These are phyloP conservation scores for Hemisphaericaspora subhashii DNA, from an alignment of 1,139 yeast genomes.

Conservation along the genomic window DNA sequence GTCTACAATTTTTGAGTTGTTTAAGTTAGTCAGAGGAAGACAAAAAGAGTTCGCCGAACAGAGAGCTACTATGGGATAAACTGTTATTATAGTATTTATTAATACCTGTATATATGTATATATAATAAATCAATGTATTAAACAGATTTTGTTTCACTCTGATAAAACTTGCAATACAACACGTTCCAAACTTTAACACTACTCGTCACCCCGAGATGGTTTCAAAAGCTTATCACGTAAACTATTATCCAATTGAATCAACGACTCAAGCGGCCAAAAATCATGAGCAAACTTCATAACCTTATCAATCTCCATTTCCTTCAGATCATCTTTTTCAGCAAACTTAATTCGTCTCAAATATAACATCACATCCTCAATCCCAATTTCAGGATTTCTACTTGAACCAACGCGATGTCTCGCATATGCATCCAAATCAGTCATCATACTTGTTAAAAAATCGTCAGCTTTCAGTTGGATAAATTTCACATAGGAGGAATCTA, in stretches of 20 bases:
- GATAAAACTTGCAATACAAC: no score
- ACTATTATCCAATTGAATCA: conserved; percentile 36
- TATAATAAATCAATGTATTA: no score
- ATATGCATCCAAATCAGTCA: conserved; percentile 35
- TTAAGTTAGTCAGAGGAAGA: conserved; percentile 39
- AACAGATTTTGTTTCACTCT: no score
- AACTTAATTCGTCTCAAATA: conserved; percentile 36
- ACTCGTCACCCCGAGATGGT: conserved; percentile 4
- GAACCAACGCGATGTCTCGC: conserved; percentile 31
- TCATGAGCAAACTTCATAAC: conserved; percentile 36
- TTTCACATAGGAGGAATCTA: background rate
- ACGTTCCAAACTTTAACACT: no score
- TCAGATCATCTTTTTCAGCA: conserved; percentile 18
- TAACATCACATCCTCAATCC: conserved; percentile 36
- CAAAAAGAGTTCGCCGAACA: conserved; percentile 20
- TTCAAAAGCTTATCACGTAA: no score
- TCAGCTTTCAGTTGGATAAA: conserved; percentile 24
- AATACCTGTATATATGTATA: conserved; percentile 4
- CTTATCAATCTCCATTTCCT: conserved; percentile 21
- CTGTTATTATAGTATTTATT: conserved; percentile 2
- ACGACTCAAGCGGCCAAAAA: conserved; percentile 38
- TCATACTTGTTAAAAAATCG: conserved; percentile 33
- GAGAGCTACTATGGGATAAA: background rate
- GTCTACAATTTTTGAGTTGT: conserved; percentile 71
- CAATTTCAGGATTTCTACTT: conserved; percentile 23